These are phyloP conservation scores for Scopulariopsis brevicaulis DNA, from an alignment of 2,329 filamentous ascomycete species.

Conservation along the genomic window DNA sequence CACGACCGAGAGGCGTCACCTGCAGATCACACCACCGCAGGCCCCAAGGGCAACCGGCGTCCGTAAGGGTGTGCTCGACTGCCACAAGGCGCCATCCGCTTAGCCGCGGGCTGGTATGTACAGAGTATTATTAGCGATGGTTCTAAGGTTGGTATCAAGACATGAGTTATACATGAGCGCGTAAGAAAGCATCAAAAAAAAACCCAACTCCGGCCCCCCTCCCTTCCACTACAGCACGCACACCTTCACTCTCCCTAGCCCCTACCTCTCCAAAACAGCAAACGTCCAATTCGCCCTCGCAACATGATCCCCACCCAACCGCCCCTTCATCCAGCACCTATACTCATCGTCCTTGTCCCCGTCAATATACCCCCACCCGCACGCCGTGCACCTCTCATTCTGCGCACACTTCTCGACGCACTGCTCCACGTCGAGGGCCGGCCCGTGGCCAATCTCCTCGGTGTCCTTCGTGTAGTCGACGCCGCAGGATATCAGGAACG, in stretches of 20 bases:
- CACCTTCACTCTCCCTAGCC: too few species aligned
- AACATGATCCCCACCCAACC: constrained; percentile 18
- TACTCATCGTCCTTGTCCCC: constrained; percentile 21
- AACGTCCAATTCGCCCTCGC: constrained; percentile 28
- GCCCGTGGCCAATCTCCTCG: constrained; percentile 21
- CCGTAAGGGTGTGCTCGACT: too few species aligned
- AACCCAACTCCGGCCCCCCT: not conserved
- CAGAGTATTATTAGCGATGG: not conserved
- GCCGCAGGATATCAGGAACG: constrained; percentile 32
- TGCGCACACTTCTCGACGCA: constrained; percentile 33
- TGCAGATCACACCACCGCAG: not conserved
- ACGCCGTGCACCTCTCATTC: constrained; percentile 26
- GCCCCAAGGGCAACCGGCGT: too few species aligned
- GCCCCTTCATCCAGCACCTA: constrained; percentile 30
- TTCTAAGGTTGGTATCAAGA: not conserved
- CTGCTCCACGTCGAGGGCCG: constrained; percentile 25
- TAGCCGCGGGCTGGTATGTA: not conserved
- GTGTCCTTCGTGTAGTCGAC: constrained; percentile 30
- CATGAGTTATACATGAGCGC: not conserved
- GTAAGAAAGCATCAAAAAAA: not conserved
- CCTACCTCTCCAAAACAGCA: constrained; percentile 19
- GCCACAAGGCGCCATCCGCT: not conserved
- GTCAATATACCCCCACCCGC: constrained; percentile 29
- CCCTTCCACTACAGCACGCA: not conserved
- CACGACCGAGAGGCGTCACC: not conserved